Base-by-base conservation (phyloP, 305 asterid genomes). In the Rubia peregrina region DNA sequence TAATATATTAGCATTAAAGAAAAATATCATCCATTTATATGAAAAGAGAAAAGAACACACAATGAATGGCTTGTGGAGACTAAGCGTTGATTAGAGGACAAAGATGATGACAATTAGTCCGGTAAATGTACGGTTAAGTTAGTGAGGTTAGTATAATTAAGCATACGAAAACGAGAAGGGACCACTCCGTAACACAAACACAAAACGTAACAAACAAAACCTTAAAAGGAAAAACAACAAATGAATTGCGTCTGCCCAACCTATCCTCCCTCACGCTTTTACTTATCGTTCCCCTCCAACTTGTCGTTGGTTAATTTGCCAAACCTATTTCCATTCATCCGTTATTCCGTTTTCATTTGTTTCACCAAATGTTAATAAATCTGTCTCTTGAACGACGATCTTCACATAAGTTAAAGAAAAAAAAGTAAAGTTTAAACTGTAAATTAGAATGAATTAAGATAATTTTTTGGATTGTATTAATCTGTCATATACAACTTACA, bases 191-290 rank as follows among this genome's bases (percentile, higher is more conserved):
- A 75, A 63, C 68, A 60, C 14, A 26, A 9, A 22, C 63, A 75
- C 68, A n/a, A 64, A 51, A 38, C 67, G 67, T 38, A 66, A 51
- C 59, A 1, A 33, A 51, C 1, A 66, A 46, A 41, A 7, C 6
- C 61, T 5, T 4, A 7, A 61, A 11, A 5, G 6, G 24, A 7
- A 26, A 5, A 9, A 11, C 2, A 61, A 61, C n/a, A 33, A 61
- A 38, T 9, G 26, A 63, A 60, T 38, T 36, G 48, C 67, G 67
- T 61, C 38, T 21, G 67, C 7, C 12, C 43, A 26, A 61, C 66
- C 43, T 16, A 13, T 61, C 43, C 43, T 7, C 16, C 5, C 42
- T 80, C 81, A 77, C 80, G 78, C 83, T 62, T 77, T 24, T 24
- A 24, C 26, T 55, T 75, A 63, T 71, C 73, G 77, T 74, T 80